Evolutionary conservation across 2,329 filamentous ascomycete genomes (phyloP).

Genomic region (Paradendryphiella salina): DNA sequence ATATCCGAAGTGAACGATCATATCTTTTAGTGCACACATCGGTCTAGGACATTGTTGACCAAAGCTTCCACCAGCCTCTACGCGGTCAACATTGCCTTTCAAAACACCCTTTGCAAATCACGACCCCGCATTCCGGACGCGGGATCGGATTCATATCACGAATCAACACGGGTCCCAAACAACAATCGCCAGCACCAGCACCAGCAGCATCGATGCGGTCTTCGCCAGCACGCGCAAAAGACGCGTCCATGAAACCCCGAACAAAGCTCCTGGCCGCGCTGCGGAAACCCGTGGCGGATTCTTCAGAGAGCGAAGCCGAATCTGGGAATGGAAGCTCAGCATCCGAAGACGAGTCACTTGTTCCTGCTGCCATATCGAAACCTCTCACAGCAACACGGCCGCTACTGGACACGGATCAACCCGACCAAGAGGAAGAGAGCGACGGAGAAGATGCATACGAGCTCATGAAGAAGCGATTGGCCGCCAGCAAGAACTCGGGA

Average conservation of each 20-base stretch:
- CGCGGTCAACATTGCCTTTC: not conserved
- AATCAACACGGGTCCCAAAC: not conserved
- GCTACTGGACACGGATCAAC: slow-evolving; percentile 1
- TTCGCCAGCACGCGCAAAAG: slow-evolving; percentile 10
- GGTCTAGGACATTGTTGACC: not conserved
- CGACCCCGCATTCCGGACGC: not conserved
- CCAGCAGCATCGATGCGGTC: not conserved
- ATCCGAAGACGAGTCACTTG: slow-evolving; percentile 30
- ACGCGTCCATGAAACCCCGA: slow-evolving; percentile 27
- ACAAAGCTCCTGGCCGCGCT: slow-evolving; percentile 28
- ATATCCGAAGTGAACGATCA: not conserved
- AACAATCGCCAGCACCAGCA: not conserved
- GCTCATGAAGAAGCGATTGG: slow-evolving; percentile 52
- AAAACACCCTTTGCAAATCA: not conserved
- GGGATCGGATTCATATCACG: not conserved
- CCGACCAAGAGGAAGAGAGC: slow-evolving; percentile 32
- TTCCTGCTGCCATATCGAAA: slow-evolving; percentile 44
- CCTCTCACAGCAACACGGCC: not conserved
- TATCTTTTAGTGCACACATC: not conserved
- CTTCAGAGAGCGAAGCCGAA: slow-evolving; percentile 49
- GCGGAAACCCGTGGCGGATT: slow-evolving; percentile 20
- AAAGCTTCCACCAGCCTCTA: not conserved
- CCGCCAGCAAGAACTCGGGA: slow-evolving; percentile 31
- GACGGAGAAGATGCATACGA: slow-evolving; percentile 51
- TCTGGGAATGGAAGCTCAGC: slow-evolving; percentile 39